phyloP scores from a whole-genome alignment of 2,329 filamentous ascomycete species.

The Penicillium sp. region DNA sequence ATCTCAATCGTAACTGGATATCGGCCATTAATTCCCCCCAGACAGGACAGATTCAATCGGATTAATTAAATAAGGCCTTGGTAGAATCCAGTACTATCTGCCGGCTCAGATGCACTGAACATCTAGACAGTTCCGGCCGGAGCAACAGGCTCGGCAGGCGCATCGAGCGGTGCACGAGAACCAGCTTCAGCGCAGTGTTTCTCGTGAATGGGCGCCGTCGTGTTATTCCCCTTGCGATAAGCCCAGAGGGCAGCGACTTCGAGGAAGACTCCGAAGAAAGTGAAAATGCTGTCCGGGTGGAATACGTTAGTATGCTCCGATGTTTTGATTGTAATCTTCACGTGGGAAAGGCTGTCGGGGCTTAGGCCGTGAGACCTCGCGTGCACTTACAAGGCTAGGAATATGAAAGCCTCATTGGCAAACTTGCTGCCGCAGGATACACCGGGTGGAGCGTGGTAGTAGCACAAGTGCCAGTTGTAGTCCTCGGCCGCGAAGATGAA shows the following conservation, averaged over 20 bases:
- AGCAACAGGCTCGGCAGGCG: constrained; percentile 9
- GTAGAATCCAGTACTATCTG: too few relatives aligned
- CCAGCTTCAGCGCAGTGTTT: constrained; percentile 22
- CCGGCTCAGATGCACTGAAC: too few relatives aligned
- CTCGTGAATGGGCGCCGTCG: constrained; percentile 16
- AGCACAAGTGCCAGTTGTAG: constrained; percentile 38
- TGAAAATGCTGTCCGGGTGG: constrained; percentile 38
- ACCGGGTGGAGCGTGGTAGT: constrained; percentile 31
- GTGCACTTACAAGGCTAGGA: constrained; percentile 44
- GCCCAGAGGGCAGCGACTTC: constrained; percentile 39
- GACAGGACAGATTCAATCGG: too few relatives aligned
- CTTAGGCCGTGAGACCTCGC: neutral
- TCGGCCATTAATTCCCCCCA: too few relatives aligned
- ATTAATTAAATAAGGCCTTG: too few relatives aligned
- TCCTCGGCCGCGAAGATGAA: constrained; percentile 50
- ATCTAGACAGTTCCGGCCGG: constrained; percentile 15
- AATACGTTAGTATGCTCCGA: neutral
- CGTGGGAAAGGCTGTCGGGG: too few relatives aligned
- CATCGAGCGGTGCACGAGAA: constrained; percentile 19
- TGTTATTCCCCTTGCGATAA: constrained; percentile 25
- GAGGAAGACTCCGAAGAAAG: constrained; percentile 38
- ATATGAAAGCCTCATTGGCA: constrained; percentile 46
- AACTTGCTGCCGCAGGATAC: constrained; percentile 39
- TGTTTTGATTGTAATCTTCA: neutral
- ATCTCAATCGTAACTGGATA: too few relatives aligned